These are phyloP conservation scores for Phaffia tasmanica DNA, from an alignment of 768 basidiomycete genomes.

Conservation along the genomic window DNA sequence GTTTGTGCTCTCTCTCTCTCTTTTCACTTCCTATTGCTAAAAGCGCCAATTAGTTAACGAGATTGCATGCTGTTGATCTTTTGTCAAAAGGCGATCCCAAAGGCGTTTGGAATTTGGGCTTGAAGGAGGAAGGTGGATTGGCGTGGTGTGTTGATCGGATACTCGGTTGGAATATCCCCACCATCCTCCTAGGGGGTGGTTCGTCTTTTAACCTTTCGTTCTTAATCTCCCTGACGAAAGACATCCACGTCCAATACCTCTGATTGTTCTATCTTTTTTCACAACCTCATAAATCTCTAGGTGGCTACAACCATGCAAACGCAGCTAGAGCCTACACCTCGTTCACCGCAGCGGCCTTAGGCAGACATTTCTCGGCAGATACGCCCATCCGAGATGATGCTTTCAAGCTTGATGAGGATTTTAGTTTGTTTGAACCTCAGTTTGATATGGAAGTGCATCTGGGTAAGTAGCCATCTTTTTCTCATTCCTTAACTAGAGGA, in stretches of 20 bases:
- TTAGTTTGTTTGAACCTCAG: slow-evolving; percentile 41
- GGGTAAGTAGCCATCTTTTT: slow-evolving; percentile 26
- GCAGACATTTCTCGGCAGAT: slow-evolving; percentile 33
- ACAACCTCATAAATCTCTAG: slow-evolving; percentile 35
- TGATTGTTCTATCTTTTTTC: neutral
- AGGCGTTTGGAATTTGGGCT: slow-evolving; percentile 59
- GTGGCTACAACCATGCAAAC: slow-evolving; percentile 75
- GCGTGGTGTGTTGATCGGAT: slow-evolving; percentile 55
- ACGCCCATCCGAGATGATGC: slow-evolving; percentile 1
- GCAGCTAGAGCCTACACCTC: slow-evolving; percentile 78
- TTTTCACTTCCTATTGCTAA: no score
- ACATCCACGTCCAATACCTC: slow-evolving; percentile 25
- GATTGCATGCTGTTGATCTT: no score
- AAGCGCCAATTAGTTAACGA: no score
- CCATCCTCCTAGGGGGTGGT: slow-evolving; percentile 69
- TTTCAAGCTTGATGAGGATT: neutral
- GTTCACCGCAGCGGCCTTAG: slow-evolving; percentile 62
- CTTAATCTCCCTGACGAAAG: slow-evolving; percentile 28
- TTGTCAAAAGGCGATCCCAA: slow-evolving; percentile 54
- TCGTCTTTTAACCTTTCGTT: slow-evolving; percentile 28
- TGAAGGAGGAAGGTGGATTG: slow-evolving; percentile 49
- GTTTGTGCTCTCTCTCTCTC: neutral
- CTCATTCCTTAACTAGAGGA: neutral
- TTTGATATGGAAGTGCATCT: slow-evolving; percentile 64
- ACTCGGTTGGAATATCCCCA: slow-evolving; percentile 50